These are phyloP conservation scores for Tuber indicum DNA, from an alignment of 495 filamentous ascomycete species.

Conservation along the genomic window DNA sequence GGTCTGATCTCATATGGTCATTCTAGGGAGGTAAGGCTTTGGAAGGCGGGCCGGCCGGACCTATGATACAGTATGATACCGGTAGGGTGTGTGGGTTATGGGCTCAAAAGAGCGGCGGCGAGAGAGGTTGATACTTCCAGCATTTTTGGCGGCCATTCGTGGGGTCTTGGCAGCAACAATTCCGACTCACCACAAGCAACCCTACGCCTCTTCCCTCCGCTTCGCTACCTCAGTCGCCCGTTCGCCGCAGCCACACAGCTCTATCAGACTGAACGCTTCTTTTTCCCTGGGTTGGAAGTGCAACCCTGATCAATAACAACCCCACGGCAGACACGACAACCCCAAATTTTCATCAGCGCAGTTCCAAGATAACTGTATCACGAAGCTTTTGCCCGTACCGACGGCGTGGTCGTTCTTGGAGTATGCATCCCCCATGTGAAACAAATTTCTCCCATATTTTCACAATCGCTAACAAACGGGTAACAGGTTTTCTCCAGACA, in stretches of 20 bases:
- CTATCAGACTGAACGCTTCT: background rate
- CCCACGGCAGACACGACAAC: background rate
- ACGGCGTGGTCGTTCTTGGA: background rate
- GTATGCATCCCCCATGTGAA: conserved; percentile 2
- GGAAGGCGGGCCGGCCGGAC: background rate
- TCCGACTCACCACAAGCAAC: background rate
- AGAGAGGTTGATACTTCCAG: background rate
- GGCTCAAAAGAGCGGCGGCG: background rate
- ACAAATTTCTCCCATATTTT: background rate
- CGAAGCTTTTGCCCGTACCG: background rate
- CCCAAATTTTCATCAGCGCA: background rate
- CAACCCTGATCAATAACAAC: background rate
- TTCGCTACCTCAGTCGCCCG: background rate
- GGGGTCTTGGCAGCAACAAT: conserved; percentile 5
- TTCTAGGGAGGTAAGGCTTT: background rate
- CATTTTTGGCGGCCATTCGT: background rate
- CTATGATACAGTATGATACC: background rate
- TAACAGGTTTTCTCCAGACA: background rate
- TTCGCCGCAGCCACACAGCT: conserved; percentile 2
- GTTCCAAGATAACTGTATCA: background rate
- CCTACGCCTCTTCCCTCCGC: conserved; percentile 4
- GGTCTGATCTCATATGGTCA: background rate
- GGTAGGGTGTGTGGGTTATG: background rate
- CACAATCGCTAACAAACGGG: background rate
- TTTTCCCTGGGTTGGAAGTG: background rate